Evolutionary conservation across 2,329 filamentous ascomycete genomes (phyloP).

Genomic region (Pseudohalonectria lignicola): DNA sequence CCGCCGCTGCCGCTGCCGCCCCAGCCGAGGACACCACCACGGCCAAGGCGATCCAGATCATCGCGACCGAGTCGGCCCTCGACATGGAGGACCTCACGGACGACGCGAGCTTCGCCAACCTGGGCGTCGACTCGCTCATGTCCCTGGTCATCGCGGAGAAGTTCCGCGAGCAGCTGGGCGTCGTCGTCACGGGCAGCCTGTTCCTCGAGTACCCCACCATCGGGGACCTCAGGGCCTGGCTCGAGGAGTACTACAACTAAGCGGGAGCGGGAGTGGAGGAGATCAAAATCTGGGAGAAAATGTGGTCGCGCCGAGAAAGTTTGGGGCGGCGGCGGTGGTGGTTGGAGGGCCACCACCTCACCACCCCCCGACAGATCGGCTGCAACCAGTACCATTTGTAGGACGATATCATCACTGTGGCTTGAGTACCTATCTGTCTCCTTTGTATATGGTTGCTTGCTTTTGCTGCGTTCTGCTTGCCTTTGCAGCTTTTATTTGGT

Average conservation of each 20-base stretch:
- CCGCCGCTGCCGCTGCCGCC: neutral
- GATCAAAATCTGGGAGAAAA: too few relatives aligned
- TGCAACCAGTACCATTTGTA: too few relatives aligned
- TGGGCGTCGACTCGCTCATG: slow-evolving; percentile 26
- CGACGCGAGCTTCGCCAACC: slow-evolving; percentile 19
- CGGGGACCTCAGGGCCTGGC: slow-evolving; percentile 16
- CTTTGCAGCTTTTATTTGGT: too few relatives aligned
- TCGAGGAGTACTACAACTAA: slow-evolving; percentile 9
- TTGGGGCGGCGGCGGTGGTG: too few relatives aligned
- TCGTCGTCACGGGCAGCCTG: slow-evolving; percentile 15
- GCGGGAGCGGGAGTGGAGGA: neutral
- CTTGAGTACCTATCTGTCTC: too few relatives aligned
- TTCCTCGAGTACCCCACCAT: slow-evolving; percentile 24
- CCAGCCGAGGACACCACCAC: neutral
- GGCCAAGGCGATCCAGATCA: slow-evolving; percentile 13
- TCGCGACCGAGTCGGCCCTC: slow-evolving; percentile 47
- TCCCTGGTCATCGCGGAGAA: slow-evolving; percentile 21
- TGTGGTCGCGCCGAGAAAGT: too few relatives aligned
- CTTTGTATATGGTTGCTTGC: too few relatives aligned
- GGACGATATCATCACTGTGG: too few relatives aligned
- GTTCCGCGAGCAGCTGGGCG: slow-evolving; percentile 17
- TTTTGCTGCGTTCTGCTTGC: too few relatives aligned
- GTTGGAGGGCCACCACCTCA: too few relatives aligned
- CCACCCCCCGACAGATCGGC: too few relatives aligned
- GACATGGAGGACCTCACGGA: slow-evolving; percentile 32